A percentile compares a stretch with the other conserved stretches of the same genome.
Evolutionary conservation across 2,329 filamentous ascomycete species (phyloP).

Genomic region (Diaporthe ampelina): DNA sequence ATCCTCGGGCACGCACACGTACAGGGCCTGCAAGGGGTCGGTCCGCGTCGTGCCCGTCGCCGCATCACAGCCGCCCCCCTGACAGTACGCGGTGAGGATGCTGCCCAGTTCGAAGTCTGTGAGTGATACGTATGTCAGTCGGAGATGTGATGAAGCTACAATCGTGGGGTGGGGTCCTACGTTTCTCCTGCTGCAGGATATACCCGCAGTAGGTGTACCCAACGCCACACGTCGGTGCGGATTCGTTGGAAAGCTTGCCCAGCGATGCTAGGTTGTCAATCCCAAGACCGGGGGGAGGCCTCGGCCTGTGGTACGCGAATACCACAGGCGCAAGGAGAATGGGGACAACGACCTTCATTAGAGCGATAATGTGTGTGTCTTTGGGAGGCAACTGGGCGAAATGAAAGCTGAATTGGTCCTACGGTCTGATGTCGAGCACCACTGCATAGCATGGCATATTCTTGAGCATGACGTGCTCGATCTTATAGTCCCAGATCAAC

Average conservation of each 20-base stretch:
- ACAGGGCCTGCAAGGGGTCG: slow-evolving; percentile 39
- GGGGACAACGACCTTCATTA: slow-evolving; percentile 25
- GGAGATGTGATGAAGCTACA: too few species aligned
- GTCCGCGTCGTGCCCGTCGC: slow-evolving; percentile 36
- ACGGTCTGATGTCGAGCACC: neutral
- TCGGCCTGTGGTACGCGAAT: neutral
- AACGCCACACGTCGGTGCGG: slow-evolving; percentile 33
- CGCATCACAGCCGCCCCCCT: slow-evolving; percentile 36
- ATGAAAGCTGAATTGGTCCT: neutral
- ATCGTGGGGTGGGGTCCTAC: neutral
- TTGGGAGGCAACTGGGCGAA: neutral
- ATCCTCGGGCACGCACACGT: slow-evolving; percentile 37
- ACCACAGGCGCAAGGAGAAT: slow-evolving; percentile 9
- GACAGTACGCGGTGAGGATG: slow-evolving; percentile 42
- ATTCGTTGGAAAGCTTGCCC: slow-evolving; percentile 1
- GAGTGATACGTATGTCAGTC: neutral
- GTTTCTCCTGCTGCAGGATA: slow-evolving; percentile 39
- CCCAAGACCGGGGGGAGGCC: too few species aligned
- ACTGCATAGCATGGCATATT: neutral
- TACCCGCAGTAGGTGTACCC: slow-evolving; percentile 42
- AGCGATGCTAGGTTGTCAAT: neutral
- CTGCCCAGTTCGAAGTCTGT: slow-evolving; percentile 38
- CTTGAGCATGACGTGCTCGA: slow-evolving; percentile 34
- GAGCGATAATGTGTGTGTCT: neutral
- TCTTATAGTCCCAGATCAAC: slow-evolving; percentile 25